Conservation (phyloP, 164 flowering plant genomes). For the Euptelea pleiosperma region DNA sequence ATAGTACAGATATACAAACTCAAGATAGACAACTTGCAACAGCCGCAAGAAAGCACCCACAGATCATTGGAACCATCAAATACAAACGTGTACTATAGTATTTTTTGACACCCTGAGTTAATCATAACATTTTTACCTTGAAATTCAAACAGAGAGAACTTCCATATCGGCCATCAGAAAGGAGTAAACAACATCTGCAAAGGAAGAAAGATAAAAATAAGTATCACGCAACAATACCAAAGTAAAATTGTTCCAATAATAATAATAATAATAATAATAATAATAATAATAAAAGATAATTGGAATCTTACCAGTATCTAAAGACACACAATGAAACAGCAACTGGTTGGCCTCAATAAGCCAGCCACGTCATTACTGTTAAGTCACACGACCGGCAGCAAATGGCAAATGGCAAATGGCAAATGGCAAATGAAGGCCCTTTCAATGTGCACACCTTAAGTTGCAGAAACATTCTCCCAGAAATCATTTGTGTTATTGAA, state of each 20-base stretch:
- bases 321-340: background rate
- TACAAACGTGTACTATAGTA: conserved; percentile 20
- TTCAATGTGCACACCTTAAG: conserved; percentile 9
- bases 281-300: background rate
- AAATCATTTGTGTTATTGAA: background rate
- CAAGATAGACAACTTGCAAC: conserved; percentile 11
- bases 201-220: background rate
- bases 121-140: conserved; percentile 18
- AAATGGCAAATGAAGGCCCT: background rate
- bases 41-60: conserved; percentile 11
- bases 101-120: conserved; percentile 12
- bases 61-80: conserved; percentile 13
- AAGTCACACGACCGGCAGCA: conserved; percentile 1
- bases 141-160: conserved; percentile 14
- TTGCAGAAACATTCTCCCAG: conserved; percentile 9
- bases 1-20: conserved; percentile 21
- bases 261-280: background rate
- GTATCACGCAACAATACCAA: background rate
- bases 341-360: conserved; percentile 4
- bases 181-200: conserved; percentile 22
- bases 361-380: conserved; percentile 10
- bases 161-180: conserved; percentile 12
- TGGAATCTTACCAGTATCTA: conserved; percentile 8
- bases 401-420: background rate
- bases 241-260: too few species aligned